Base-by-base conservation (phyloP, 805 yeast genomes). In the Hanseniaspora valbyensis region DNA sequence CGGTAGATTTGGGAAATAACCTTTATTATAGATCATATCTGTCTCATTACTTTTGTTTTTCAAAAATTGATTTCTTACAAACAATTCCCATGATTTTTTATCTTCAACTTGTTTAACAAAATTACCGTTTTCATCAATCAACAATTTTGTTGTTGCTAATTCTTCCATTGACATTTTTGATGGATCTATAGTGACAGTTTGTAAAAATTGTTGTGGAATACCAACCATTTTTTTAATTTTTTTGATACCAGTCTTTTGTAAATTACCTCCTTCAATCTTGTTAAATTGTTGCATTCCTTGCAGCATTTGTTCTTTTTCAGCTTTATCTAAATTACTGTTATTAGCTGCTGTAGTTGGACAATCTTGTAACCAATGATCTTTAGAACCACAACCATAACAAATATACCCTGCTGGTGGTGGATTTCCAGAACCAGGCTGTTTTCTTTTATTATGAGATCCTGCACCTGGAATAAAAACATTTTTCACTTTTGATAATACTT, bases 101-200 rank as follows among this genome's bases (percentile, higher is more conserved):
- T 92, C 98, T 0, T 97, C 97, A 54, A 89, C 79, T n/a, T 95
- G 96, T 44, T 87, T 83, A 4, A 92, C 98, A 63, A 84, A 92
- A 59, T 89, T 85, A 44, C 99, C 99, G 32, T 87, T 92, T 46
- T 89, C 97, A 29, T 88, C 88, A 57, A 92, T 78, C 83, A 92
- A 78, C 53, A 82, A 83, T 38, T 78, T 76, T 54, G 71, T 69
- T 34, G 71, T 72, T 3, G 71, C 70, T 58, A 70, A 72, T 41
- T 76, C 83, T 34, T 81, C 86, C 0, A 78, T 74, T 25, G 90
- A 90, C 61, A 84, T 84, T 8, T 56, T 59, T 0, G 59, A 52
- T 1, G 67, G 60, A 55, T 65, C 69, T 14, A 64, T 59, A 16
- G 84, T 85, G 7, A 92, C 80, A 0, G 95, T 82, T 57, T 87